Evolutionary conservation across 2,329 filamentous ascomycete species (phyloP).

Genomic region (Tetracladium maxilliforme): DNA sequence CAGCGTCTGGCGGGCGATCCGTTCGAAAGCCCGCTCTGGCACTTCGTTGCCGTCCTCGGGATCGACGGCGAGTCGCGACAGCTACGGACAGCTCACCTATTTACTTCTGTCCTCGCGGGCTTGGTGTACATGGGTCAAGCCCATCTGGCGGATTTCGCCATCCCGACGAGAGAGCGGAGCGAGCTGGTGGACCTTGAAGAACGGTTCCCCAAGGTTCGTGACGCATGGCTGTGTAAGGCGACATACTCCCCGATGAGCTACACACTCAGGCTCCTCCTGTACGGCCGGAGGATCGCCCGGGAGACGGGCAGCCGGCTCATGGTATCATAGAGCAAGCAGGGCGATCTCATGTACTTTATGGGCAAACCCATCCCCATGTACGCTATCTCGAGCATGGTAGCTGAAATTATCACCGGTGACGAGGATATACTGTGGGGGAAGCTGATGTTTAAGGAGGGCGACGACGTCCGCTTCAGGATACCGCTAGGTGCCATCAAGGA

Average conservation of each 20-base stretch:
- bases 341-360: no score
- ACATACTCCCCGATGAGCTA: constrained; percentile 1
- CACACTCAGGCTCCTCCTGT: constrained; percentile 1
- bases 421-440: constrained; percentile 1
- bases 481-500: constrained; percentile 1
- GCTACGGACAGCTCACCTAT: not conserved
- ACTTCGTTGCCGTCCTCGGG: constrained; percentile 1
- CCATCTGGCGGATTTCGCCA: constrained; percentile 1
- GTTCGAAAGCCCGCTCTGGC: not conserved
- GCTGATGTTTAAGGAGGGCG: constrained; percentile 2
- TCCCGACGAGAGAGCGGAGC: not conserved
- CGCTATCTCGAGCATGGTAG: constrained; percentile 1
- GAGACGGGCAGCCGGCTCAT: constrained; percentile 1
- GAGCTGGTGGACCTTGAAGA: constrained; percentile 1
- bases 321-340: constrained; percentile 1
- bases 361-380: no score
- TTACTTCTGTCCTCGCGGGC: constrained; percentile 1
- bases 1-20: not conserved
- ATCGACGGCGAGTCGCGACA: constrained; percentile 1
- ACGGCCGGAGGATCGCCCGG: not conserved
- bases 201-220: constrained; percentile 1
- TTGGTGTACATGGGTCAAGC: constrained; percentile 1
- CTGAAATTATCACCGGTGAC: not conserved
- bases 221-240: constrained; percentile 2
- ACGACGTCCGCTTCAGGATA: constrained; percentile 1